Evolutionary conservation across 208 protist species (phyloP).

Genomic region (Leishmania lainsoni): DNA sequence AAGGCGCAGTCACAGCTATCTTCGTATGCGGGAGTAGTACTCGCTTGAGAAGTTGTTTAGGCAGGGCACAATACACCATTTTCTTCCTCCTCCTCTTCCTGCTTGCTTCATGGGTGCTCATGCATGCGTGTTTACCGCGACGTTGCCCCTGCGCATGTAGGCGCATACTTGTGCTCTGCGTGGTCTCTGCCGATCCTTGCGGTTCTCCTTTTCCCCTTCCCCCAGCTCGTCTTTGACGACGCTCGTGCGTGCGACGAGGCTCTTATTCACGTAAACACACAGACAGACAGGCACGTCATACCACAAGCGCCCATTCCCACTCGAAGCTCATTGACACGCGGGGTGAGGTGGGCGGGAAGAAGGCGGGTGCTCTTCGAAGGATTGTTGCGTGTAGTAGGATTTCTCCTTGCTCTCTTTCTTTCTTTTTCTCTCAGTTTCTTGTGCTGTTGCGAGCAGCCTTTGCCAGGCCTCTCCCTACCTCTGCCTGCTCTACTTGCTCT

Average conservation of each 20-base stretch:
- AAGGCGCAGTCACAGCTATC: not conserved
- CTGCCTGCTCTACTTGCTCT: too few species aligned
- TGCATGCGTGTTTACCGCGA: not conserved
- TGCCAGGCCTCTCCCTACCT: too few species aligned
- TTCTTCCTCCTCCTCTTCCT: not conserved
- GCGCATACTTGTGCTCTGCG: not conserved
- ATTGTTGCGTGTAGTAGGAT: not conserved
- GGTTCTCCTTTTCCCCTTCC: not conserved
- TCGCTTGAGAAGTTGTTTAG: not conserved
- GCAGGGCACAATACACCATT: not conserved
- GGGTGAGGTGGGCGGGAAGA: too few species aligned
- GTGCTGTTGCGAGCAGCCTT: too few species aligned
- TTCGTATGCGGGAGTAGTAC: not conserved
- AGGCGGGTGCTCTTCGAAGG: not conserved
- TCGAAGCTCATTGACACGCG: not conserved
- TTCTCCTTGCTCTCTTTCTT: not conserved
- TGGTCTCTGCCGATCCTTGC: not conserved
- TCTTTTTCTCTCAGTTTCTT: not conserved
- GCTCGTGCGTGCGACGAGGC: not conserved
- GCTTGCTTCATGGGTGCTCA: not conserved
- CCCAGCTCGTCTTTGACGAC: not conserved
- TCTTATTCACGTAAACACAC: not conserved
- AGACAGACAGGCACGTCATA: not conserved
- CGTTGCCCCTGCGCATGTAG: not conserved
- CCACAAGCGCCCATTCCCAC: not conserved